These are phyloP conservation scores for Prosopis cineraria DNA, from an alignment of 306 rosid species.

Conservation along the genomic window DNA sequence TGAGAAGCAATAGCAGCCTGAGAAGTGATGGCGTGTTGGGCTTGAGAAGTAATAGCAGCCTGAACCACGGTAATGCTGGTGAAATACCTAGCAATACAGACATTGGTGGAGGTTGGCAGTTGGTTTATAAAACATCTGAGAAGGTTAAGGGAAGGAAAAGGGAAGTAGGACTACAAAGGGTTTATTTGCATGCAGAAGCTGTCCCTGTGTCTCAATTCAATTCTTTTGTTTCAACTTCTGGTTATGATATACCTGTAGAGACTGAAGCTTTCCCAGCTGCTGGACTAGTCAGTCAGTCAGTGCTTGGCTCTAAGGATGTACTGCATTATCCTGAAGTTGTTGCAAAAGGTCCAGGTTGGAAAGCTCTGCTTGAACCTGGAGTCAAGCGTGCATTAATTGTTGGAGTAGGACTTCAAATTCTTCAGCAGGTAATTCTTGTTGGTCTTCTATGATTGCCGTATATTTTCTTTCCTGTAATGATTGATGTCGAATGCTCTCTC, in stretches of 20 bases:
- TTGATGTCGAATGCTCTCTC: conserved; percentile 18
- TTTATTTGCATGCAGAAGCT: conserved; percentile 78
- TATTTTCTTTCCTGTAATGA: background rate
- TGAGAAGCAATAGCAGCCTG: conserved; percentile 58
- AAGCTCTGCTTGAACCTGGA: conserved; percentile 77
- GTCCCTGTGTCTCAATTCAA: conserved; percentile 46
- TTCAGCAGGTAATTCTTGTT: conserved; percentile 75
- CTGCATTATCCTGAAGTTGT: conserved; percentile 43
- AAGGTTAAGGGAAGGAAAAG: conserved; percentile 48
- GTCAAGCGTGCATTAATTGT: conserved; percentile 83
- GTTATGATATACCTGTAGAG: conserved; percentile 53
- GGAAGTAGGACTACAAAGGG: conserved; percentile 72
- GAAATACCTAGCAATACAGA: conserved; percentile 54
- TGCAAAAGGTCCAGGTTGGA: conserved; percentile 55
- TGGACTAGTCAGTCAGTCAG: conserved; percentile 78
- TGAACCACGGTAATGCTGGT: conserved; percentile 38
- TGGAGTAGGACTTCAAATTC: conserved; percentile 88
- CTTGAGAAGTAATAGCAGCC: conserved; percentile 41
- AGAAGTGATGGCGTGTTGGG: conserved; percentile 38
- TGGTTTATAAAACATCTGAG: conserved; percentile 75
- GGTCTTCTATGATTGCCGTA: background rate
- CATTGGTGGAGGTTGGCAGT: conserved; percentile 97
- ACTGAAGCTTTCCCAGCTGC: conserved; percentile 75
- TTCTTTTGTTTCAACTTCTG: conserved; percentile 66
- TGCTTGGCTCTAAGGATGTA: conserved; percentile 53